Conservation (phyloP, 805 yeast species). For the Suhomyces pyralidae region DNA sequence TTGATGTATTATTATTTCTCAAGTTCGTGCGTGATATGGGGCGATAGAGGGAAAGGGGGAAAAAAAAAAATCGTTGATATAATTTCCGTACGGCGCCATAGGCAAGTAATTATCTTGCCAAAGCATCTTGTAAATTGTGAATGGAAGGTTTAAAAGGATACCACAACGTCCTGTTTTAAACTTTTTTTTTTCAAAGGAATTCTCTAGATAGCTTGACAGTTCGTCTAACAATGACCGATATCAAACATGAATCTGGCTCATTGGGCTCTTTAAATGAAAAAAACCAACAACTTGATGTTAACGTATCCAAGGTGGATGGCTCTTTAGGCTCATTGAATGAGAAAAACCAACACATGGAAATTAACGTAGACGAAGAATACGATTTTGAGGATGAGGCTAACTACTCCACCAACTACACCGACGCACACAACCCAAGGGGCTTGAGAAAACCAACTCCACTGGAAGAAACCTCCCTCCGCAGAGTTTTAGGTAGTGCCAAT, state of each 20-base stretch:
- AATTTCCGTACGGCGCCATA: not conserved
- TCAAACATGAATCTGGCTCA: not conserved
- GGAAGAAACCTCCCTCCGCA: slow-evolving; percentile 27
- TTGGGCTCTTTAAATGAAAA: not conserved
- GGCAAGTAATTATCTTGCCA: not conserved
- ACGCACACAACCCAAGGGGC: slow-evolving; percentile 38
- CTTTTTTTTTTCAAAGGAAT: not conserved
- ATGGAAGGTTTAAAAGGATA: not conserved
- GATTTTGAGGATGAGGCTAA: slow-evolving; percentile 16
- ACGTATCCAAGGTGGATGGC: not conserved
- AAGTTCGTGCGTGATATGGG: not conserved
- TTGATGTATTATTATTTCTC: not conserved
- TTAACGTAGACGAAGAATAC: slow-evolving; percentile 6
- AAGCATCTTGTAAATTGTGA: not conserved
- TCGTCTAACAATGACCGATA: not conserved
- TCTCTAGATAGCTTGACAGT: not conserved
- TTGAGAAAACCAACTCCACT: slow-evolving; percentile 31
- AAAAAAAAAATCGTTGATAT: not conserved
- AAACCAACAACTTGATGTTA: not conserved
- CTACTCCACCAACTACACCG: slow-evolving; percentile 21
- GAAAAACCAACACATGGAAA: not conserved
- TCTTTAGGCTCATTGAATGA: not conserved
- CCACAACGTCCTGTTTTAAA: not conserved
- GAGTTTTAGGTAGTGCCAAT: slow-evolving; percentile 47
- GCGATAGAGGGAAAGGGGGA: not conserved